Base-by-base conservation (phyloP, 495 filamentous ascomycete species). In the Daldinia decipiens region DNA sequence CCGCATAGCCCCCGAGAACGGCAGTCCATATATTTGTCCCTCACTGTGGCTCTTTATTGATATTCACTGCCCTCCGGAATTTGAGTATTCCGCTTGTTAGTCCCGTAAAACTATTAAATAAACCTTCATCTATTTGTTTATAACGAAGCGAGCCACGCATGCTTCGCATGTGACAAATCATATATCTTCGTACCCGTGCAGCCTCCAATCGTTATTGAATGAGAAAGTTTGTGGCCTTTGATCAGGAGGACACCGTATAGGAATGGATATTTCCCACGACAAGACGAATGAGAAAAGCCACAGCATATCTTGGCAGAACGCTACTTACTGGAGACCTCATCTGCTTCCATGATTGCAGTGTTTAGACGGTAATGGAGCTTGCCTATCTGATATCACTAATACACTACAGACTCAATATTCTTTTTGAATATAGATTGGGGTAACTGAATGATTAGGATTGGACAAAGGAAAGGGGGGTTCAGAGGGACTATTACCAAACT, bases 41-140 rank as follows among this genome's bases (percentile, higher is more conserved):
- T 52, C 15, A 5, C 50, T 21, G 19, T 13, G 4, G 17, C 21
- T 43, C 40, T 61, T 60, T 51, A 58, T 59, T 55, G 43, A 59
- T 59, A 53, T 27, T 53, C 59, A 67, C 64, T 52, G 53, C 64
- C 69, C 17, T 52, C 54, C 59, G 69, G 64, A 64, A 39, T 34
- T 47, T 47, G n/a, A 6, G 12, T 17, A 7, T 60, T 24, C 69
- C 64, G 59, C 64, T 43, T 50, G 47, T 67, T 67, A 8, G 17
- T 47, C 17, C 17, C 43, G 43, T 19, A 47, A 47, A 24, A 47
- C 17, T 47, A 53, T 31, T 8, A 29, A 7, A 17, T 13, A 11
- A 31, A 53, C 26, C 2, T 53, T 15, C 24, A 53, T 53, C 15
- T 53, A 31, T 31, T 24, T 26, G 12, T 45, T 19, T 9, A 47